Evolutionary conservation across 2,329 filamentous ascomycete genomes (phyloP), one percentile per base, ranked within the genome.

Genomic region (Penicillium sp.): DNA sequence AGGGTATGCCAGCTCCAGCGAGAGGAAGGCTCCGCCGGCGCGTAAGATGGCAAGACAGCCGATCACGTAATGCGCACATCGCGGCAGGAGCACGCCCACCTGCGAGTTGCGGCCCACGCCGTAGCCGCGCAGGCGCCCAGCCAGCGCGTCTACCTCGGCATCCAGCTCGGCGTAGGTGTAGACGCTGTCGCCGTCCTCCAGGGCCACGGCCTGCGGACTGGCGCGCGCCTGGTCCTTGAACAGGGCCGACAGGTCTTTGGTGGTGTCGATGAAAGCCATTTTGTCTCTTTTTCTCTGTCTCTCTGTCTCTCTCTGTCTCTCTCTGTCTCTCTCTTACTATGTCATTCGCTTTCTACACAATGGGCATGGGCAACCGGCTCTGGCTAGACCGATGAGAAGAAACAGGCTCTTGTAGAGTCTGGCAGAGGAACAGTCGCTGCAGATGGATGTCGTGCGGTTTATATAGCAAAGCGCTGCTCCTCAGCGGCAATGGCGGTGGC

Each of bases 1-100:
- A 14, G 89, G 89, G 61, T 92, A 92, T 3, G 89, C 89, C 49
- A 91, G 78, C 72, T 93, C 89, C 3, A 93, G 82, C 2, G 92
- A 89, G 5, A 93, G 78, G 67, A 91, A 93, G 1, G 89, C 89
- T 54, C 89, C 89, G 52, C 89, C 89, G 2, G 89, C 89, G 58
- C 87, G 84, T 40, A 92, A 81, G n/a, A 87, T 84, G 24, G 89
- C 89, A 52, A 93, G 77, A 66, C 87, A 91, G 16, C 88, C 85
- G 70, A 92, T 85, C 59, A 93, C 87, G 72, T 92, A 91, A 72
- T 91, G 82, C 49, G 88, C 87, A 68, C 87, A 90, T 55, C 89
- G 84, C 56, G 84, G 86, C 67, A 92, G 81, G 52, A 92, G 79
- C 43, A 93, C 85, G 53, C 89, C 89, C 30, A 92, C 89, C 18